Evolutionary conservation across 2,329 filamentous ascomycete species (phyloP), one percentile per base, ranked within the genome.

Genomic region (Pseudogymnoascus sp.): DNA sequence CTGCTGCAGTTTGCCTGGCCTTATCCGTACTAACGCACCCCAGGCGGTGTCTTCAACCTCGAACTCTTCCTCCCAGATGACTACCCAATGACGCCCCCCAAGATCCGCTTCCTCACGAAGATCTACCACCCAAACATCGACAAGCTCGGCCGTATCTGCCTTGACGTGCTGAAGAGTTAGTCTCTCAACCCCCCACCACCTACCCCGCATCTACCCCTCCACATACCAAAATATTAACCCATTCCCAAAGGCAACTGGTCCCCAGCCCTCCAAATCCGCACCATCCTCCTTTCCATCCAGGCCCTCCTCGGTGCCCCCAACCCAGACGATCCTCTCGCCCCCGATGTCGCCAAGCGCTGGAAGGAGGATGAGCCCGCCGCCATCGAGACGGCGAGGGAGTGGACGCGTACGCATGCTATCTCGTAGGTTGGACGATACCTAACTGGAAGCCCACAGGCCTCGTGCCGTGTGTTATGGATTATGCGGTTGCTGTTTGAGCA

Each of bases 91-190:
- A 96, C 92, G 35, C 93, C 95, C 62, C 95, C 95, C 53, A 97
- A 97, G 82, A 97, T 99, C 73, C 90, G 95, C 63, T 99, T 99
- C 78, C 82, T 99, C 61, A 99, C 96, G 71, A 97, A 96, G 79
- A 97, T 99, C 76, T 99, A 97, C 78, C 96, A 99, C 76, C 95
- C 95, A 61, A 99, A 99, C 76, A 97, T 99, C 70, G 95, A 99
- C 76, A 96, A 96, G 78, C 86, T 99, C 1, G 95, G 95, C 65
- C 89, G 95, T 65, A 99, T 99, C 77, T 99, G 96, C 75, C 80
- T 99, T 60, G 95, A 99, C 75, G 95, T 99, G 35, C 79, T 99
- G 64, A 99, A 99, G 82, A 96, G 95, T 96, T 80, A 70, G 84
- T 70, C 7, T 10, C 40, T 38, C 29, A 59, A 59, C 56, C 11